Percentiles rank a stretch among this genome's conserved stretches.
Evolutionary conservation across 208 protist species (phyloP).

Genomic region (Leishmania amazonensis): DNA sequence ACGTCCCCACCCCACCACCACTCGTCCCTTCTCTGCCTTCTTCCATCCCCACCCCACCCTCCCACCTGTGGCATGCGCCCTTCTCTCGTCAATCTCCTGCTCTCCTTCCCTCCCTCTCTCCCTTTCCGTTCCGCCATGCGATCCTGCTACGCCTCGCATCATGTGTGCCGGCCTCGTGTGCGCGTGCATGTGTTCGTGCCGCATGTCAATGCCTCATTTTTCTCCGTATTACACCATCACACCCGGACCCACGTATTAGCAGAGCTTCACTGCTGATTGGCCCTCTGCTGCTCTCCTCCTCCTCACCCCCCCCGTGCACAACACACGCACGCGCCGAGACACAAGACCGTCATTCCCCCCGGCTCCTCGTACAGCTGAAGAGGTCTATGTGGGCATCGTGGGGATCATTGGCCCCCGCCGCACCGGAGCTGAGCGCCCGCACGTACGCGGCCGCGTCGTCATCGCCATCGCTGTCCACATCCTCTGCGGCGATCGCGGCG

Average conservation of each 20-base stretch:
- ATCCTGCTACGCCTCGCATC: background rate
- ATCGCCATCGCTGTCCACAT: constrained; percentile 2
- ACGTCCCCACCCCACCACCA: too few relatives aligned
- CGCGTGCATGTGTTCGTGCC: background rate
- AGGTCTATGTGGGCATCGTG: constrained; percentile 30
- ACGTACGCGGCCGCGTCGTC: background rate
- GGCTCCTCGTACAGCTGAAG: background rate
- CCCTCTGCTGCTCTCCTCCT: background rate
- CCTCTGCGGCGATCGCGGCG: background rate
- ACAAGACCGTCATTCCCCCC: background rate
- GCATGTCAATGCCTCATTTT: background rate
- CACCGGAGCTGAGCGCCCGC: background rate
- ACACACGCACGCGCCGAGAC: background rate
- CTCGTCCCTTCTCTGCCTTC: too few relatives aligned
- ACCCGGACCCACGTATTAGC: background rate
- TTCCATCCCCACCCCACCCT: too few relatives aligned
- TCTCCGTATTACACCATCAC: background rate
- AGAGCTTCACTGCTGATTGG: background rate
- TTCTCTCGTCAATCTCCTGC: background rate
- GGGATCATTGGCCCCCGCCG: constrained; percentile 1
- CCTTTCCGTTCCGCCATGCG: background rate
- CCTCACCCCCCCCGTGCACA: background rate
- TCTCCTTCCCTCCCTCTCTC: background rate
- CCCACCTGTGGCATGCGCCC: background rate
- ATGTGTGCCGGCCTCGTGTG: background rate